Percentiles rank a stretch among this genome's conserved stretches.
Conservation (phyloP, 2,329 filamentous ascomycete species). For the Verticillium isaacii region DNA sequence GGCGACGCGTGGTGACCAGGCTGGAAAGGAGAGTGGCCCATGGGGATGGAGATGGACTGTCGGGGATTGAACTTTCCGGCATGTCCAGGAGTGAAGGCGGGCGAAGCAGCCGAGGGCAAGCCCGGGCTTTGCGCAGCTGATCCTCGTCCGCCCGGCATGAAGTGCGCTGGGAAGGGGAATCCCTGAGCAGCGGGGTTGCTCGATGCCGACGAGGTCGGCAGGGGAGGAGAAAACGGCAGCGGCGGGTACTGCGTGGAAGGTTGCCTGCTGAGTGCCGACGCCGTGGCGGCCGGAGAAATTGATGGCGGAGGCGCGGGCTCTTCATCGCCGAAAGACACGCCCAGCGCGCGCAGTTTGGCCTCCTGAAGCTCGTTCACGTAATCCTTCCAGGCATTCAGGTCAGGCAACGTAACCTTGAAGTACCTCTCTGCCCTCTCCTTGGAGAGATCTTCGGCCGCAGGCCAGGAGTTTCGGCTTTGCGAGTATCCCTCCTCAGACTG, state of each 20-base stretch:
- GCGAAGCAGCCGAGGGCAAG: slow-evolving; percentile 64
- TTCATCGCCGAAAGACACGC: slow-evolving; percentile 75
- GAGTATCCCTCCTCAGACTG: slow-evolving; percentile 35
- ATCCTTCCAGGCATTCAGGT: slow-evolving; percentile 64
- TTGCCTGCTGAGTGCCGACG: slow-evolving; percentile 59
- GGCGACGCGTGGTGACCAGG: slow-evolving; percentile 45
- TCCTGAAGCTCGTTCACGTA: slow-evolving; percentile 83
- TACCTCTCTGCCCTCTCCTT: slow-evolving; percentile 47
- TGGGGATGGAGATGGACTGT: slow-evolving; percentile 66
- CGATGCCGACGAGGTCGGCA: slow-evolving; percentile 72
- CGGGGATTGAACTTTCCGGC: slow-evolving; percentile 60
- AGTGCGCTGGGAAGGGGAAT: slow-evolving; percentile 52
- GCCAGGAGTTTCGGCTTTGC: slow-evolving; percentile 68
- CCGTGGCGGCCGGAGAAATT: slow-evolving; percentile 56
- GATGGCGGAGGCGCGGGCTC: slow-evolving; percentile 58
- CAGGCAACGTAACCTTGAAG: slow-evolving; percentile 65
- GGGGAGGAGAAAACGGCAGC: slow-evolving; percentile 76
- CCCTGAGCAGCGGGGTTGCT: slow-evolving; percentile 59
- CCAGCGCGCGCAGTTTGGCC: slow-evolving; percentile 86
- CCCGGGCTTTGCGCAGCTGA: slow-evolving; percentile 57
- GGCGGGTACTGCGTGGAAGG: slow-evolving; percentile 70
- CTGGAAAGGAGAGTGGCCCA: slow-evolving; percentile 62
- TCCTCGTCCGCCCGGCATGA: slow-evolving; percentile 56
- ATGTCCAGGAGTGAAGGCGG: slow-evolving; percentile 61
- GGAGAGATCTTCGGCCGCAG: slow-evolving; percentile 52